These are phyloP conservation scores for Stagonosporopsis tanaceti DNA, from an alignment of 2,329 filamentous ascomycete species.

Conservation along the genomic window DNA sequence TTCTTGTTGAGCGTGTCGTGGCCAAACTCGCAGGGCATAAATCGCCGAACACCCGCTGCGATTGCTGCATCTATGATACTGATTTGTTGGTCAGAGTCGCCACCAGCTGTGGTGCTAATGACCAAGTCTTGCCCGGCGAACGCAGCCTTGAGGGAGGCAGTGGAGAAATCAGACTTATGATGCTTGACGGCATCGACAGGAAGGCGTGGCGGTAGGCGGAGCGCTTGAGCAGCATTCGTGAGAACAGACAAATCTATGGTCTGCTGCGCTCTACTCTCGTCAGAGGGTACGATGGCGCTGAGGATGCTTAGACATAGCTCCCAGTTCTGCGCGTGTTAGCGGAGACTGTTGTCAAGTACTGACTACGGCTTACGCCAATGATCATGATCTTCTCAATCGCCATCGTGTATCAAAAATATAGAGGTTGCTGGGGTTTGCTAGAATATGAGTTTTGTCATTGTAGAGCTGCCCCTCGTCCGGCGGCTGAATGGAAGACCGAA, in stretches of 20 bases:
- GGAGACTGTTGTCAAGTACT: neutral
- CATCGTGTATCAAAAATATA: constrained; percentile 14
- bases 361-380: constrained; percentile 31
- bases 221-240: constrained; percentile 36
- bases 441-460: neutral
- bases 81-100: constrained; percentile 35
- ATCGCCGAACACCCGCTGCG: constrained; percentile 50
- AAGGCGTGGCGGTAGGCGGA: constrained; percentile 27
- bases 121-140: constrained; percentile 51
- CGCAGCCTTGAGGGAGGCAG: constrained; percentile 37
- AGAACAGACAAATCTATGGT: constrained; percentile 33
- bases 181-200: constrained; percentile 24
- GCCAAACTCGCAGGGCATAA: constrained; percentile 55
- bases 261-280: neutral
- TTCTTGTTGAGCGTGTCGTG: constrained; percentile 43
- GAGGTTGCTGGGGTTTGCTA: neutral
- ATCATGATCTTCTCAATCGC: constrained; percentile 34
- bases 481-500: constrained; percentile 36
- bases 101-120: constrained; percentile 44
- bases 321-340: constrained; percentile 34
- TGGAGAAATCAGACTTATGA: constrained; percentile 42
- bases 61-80: constrained; percentile 51
- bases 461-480: constrained; percentile 14
- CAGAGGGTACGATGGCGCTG: constrained; percentile 27
- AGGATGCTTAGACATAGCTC: constrained; percentile 36